Conservation (phyloP, 225 moss, liverwort and hornwort species). For the Marchantia paleacea region DNA sequence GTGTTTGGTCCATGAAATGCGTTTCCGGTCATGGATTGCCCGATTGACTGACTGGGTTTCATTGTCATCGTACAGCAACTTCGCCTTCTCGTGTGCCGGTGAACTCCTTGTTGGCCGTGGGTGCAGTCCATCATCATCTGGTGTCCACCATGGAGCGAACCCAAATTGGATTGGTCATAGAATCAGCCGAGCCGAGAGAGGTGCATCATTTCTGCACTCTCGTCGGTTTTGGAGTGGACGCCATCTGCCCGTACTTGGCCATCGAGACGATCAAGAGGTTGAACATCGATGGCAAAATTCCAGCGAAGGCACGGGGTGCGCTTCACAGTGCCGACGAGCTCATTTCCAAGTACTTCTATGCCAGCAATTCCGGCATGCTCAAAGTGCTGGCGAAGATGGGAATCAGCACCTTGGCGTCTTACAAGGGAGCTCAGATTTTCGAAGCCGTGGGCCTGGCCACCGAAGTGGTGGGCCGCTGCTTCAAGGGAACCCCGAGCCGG, state of each 20-base stretch:
- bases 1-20: too few species aligned
- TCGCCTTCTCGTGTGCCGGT: slow-evolving; percentile 60
- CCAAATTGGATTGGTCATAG: slow-evolving; percentile 63
- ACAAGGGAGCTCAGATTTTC: slow-evolving; percentile 81
- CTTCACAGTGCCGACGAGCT: slow-evolving; percentile 53
- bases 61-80: slow-evolving; percentile 44
- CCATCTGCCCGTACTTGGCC: slow-evolving; percentile 74
- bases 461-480: slow-evolving; percentile 67
- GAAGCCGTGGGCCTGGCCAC: slow-evolving; percentile 74
- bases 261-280: slow-evolving; percentile 73
- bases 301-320: slow-evolving; percentile 54
- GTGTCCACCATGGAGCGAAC: slow-evolving; percentile 66
- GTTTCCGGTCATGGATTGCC: too few species aligned
- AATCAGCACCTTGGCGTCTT: slow-evolving; percentile 71
- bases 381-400: slow-evolving; percentile 90
- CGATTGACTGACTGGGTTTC: not conserved
- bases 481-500: slow-evolving; percentile 67
- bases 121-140: slow-evolving; percentile 75
- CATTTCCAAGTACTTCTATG: slow-evolving; percentile 66
- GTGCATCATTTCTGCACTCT: slow-evolving; percentile 85
- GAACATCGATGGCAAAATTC: slow-evolving; percentile 75
- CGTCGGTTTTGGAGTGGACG: slow-evolving; percentile 80
- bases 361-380: slow-evolving; percentile 72
- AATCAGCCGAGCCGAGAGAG: slow-evolving; percentile 80
- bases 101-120: slow-evolving; percentile 68